These are phyloP conservation scores for Cymbopogon citratus DNA, from an alignment of 176 grass and related monocot genomes.

Conservation along the genomic window DNA sequence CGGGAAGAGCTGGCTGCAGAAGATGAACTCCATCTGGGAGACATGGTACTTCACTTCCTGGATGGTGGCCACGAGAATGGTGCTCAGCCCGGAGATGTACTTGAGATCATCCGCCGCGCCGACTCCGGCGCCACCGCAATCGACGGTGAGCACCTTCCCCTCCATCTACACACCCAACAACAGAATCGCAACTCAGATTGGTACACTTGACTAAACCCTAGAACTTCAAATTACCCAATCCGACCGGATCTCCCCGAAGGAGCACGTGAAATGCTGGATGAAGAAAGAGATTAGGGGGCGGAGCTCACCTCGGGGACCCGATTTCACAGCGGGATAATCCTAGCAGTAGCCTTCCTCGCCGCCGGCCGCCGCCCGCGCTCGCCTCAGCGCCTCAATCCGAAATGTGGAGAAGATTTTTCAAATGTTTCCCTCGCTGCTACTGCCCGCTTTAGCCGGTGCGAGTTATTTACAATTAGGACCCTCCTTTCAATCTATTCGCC, in stretches of 20 bases:
- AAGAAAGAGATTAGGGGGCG: not conserved
- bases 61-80: slow-evolving; percentile 83
- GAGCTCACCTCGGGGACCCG: not conserved
- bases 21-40: slow-evolving; percentile 84
- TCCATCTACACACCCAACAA: slow-evolving; percentile 16
- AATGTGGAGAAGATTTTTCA: slow-evolving; percentile 15
- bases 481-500: not conserved
- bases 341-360: slow-evolving; percentile 2
- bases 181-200: not conserved
- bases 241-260: not conserved
- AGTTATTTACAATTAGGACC: not conserved
- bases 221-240: slow-evolving; percentile 16
- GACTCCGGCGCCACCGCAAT: not conserved
- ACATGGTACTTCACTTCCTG: slow-evolving; percentile 90
- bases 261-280: not conserved
- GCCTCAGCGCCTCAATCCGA: not conserved
- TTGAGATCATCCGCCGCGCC: slow-evolving; percentile 49
- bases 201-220: slow-evolving; percentile 19
- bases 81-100: slow-evolving; percentile 70
- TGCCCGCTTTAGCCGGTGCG: not conserved
- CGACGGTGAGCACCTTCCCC: not conserved
- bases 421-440: slow-evolving; percentile 28
- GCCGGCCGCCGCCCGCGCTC: not conserved
- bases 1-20: slow-evolving; percentile 84
- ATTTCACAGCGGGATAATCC: not conserved